Conservation (phyloP, 257 asterid species). For the Solanum piurae region DNA sequence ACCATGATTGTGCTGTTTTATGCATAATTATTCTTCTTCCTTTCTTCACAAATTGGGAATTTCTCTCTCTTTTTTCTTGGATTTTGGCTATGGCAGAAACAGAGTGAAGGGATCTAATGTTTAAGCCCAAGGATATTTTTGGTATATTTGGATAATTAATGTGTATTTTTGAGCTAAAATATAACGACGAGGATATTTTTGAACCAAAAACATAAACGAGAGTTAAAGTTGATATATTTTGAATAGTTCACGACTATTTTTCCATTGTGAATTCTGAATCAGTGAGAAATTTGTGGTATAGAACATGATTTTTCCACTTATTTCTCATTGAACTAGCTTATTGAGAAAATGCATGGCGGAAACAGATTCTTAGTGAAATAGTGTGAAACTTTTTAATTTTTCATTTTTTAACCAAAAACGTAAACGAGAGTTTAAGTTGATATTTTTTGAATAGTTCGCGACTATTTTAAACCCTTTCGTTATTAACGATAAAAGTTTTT, state of each 20-base stretch:
- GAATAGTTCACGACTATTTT: neutral
- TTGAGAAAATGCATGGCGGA: neutral
- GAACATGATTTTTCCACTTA: neutral
- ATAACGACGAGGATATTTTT: too few relatives aligned
- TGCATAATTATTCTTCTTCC: slow-evolving; percentile 25
- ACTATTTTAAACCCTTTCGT: neutral
- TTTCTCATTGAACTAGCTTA: neutral
- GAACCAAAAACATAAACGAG: neutral
- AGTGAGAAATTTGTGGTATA: neutral
- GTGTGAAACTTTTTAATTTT: neutral
- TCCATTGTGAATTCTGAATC: neutral
- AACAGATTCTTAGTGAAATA: neutral
- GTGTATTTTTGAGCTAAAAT: neutral
- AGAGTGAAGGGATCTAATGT: neutral
- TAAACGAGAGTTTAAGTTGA: neutral
- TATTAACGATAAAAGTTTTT: neutral
- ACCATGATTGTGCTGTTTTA: slow-evolving; percentile 76
- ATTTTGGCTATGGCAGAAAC: neutral
- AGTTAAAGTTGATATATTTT: neutral
- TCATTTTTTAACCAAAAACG: neutral
- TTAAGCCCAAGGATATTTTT: neutral
- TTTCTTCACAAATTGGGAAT: neutral
- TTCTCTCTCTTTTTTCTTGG: neutral
- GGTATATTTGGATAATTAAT: neutral
- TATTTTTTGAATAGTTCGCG: neutral